Conservation (phyloP, 495 filamentous ascomycete species). For the Letharia lupina region DNA sequence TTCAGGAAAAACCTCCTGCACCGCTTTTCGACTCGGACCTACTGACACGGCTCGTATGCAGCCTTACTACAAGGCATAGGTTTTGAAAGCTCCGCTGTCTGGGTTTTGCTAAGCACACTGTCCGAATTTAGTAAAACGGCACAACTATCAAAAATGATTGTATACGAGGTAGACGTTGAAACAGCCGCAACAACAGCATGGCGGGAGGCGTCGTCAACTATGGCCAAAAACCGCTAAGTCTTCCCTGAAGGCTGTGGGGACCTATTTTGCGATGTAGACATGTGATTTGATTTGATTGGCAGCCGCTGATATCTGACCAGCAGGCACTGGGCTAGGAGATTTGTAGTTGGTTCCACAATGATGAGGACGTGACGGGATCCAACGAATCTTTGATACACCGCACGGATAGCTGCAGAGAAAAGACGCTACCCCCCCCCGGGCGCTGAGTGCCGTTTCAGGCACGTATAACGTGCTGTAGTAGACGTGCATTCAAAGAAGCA, state of each 20-base stretch:
- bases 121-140: background rate
- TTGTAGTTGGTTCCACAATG: background rate
- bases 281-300: background rate
- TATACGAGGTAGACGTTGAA: background rate
- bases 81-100: background rate
- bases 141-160: background rate
- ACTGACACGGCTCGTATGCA: background rate
- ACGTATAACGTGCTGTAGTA: background rate
- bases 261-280: background rate
- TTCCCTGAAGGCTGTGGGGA: background rate
- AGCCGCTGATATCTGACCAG: background rate
- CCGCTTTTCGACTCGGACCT: background rate
- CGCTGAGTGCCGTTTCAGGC: background rate
- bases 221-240: constrained; percentile 1
- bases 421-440: constrained; percentile 5
- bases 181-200: background rate
- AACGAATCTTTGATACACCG: constrained; percentile 2
- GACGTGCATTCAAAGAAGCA: background rate
- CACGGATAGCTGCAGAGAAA: constrained; percentile 12
- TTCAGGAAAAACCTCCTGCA: background rate
- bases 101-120: background rate
- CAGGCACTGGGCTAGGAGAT: background rate
- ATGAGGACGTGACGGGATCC: background rate
- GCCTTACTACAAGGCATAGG: background rate
- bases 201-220: background rate